Evolutionary conservation across 306 rosid genomes (phyloP), one percentile per base, ranked within the genome.

Genomic region (Comarum palustre): DNA sequence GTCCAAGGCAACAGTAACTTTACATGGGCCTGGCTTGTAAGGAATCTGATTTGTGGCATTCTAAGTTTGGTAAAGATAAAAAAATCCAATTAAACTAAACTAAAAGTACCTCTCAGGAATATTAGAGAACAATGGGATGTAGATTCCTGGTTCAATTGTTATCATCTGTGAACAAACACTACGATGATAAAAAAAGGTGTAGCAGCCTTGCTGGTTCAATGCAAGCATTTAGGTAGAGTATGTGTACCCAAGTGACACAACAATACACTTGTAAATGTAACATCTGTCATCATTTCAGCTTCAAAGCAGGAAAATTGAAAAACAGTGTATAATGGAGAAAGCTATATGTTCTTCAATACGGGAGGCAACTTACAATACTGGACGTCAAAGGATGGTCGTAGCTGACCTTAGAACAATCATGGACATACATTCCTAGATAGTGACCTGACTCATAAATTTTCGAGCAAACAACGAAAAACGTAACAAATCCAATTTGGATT

Each of bases 371-470:
- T 94, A 94, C 99, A 82, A 84, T 91, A 80, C 99, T 96, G 58
- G 99, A 94, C 91, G 88, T 84, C 86, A 94, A 82, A 45, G 89
- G 86, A 61, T 77, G 50, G 77, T 84, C 90, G 58, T 78, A 85
- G 82, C 84, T 85, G 81, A 94, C 58, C 74, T 11, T 84, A 59
- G 96, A 83, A 78, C 91, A 89, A 82, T 94, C 98, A 76, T 94
- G 99, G 61, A 94, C 87, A 66, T 91, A 97, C 97, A 88, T 91
- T 77, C 99, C 97, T 27, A 94, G 88, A 80, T 91, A 91, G 81
- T 94, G 97, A 77, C 99, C 99, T 89, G 85, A 46, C n/a, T n/a
- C n/a, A n/a, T n/a, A 39, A 20, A 31, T 12, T 22, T 41, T 24
- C 24, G 32, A 54, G 68, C 66, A 52, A 76, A 48, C 4, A 10